Base-by-base conservation (phyloP, 345 rosid species). In the Brassica cretica region DNA sequence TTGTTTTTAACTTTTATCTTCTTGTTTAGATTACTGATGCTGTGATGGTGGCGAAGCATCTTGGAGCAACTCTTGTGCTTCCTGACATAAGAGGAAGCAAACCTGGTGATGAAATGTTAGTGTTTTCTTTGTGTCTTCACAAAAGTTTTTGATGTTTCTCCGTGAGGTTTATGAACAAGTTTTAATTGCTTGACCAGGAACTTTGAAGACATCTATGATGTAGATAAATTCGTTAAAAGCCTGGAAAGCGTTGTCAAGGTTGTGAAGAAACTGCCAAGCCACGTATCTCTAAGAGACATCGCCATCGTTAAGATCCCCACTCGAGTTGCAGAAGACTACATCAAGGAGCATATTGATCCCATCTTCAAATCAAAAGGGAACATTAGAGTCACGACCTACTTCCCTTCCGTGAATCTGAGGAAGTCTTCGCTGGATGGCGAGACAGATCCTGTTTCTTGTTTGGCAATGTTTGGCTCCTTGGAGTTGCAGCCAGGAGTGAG, bases 1-100 rank as follows among this genome's bases (percentile, higher is more conserved):
- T 46, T 33, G 37, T 7, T 7, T 63, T 63, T 6, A 32, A 7
- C 6, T 33, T 46, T 33, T 4, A 35, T 63, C 14, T 21, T 55
- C 67, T 66, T 21, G 30, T 51, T 60, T 78, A 72, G 98, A 77
- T 95, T 80, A 86, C 96, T 66, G 96, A 92, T 86, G 99, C 99
- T 1, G 93, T 89, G 61, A 90, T 89, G 46, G 94, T 95, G 24
- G 91, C 99, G 49, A 85, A 85, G 82, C 82, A 85, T 83, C 82
- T 93, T 68, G 87, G 87, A 66, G 97, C 96, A 78, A 87, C 89
- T n/a, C 90, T 93, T 21, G 98, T 91, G 19, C 78, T 95, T 61
- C 99, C 98, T 0, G 94, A 95, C 79, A 90, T 95, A 70, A 88
- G 99, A 87, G 99, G 99, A 85, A 89, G 81, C 88, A 86, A 84